These are phyloP conservation scores for Chlorokybus atmophyticus DNA, from an alignment of 139 green algal species.

Conservation along the genomic window DNA sequence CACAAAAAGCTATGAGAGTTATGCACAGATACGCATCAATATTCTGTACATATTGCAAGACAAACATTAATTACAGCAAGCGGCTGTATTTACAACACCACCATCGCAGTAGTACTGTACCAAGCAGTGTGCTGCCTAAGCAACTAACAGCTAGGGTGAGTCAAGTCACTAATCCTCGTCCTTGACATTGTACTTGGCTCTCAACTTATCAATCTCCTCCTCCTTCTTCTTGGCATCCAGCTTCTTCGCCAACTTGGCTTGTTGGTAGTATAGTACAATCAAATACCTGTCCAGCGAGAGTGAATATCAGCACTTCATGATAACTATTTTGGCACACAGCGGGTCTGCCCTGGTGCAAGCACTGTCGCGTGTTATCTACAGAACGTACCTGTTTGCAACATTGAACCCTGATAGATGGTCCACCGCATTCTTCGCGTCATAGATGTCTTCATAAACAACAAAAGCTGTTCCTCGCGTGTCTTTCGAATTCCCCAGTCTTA, in stretches of 20 bases:
- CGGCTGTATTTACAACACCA: no score
- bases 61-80: no score
- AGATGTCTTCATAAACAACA: slow-evolving; percentile 98
- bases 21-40: no score
- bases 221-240: slow-evolving; percentile 71
- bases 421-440: slow-evolving; percentile 85
- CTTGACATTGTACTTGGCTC: slow-evolving; percentile 78
- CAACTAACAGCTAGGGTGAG: no score
- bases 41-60: no score
- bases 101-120: no score
- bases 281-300: slow-evolving; percentile 32
- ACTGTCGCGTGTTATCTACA: no score
- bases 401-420: slow-evolving; percentile 94
- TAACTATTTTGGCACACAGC: slow-evolving; percentile 38
- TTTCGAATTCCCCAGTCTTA: slow-evolving; percentile 75
- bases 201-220: slow-evolving; percentile 67
- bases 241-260: slow-evolving; percentile 63
- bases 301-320: slow-evolving; percentile 51
- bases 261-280: slow-evolving; percentile 88
- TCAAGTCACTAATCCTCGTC: slow-evolving; percentile 65
- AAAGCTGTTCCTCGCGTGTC: slow-evolving; percentile 92
- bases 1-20: no score
- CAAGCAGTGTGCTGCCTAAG: no score
- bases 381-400: slow-evolving; percentile 58
- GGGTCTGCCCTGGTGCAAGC: no score